Percentiles rank a stretch among this genome's conserved stretches.
Conservation (phyloP, 768 basidiomycete species). For the Cytidiella melzeri region DNA sequence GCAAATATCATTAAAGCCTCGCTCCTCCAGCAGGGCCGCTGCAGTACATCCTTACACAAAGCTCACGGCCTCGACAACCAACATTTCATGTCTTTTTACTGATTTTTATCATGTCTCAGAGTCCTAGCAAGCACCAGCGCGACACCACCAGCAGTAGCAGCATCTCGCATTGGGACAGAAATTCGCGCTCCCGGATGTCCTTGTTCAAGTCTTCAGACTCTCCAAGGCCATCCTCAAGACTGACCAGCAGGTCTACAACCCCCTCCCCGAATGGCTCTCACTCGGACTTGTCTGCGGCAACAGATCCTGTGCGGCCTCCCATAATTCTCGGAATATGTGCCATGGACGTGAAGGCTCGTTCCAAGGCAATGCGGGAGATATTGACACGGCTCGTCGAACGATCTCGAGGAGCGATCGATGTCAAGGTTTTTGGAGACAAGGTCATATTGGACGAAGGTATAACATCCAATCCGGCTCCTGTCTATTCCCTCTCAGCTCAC, state of each 20-base stretch:
- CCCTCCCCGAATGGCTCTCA: slow-evolving; percentile 67
- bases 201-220: slow-evolving; percentile 48
- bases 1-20: slow-evolving; percentile 5
- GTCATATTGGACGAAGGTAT: slow-evolving; percentile 96
- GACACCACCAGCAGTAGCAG: background rate
- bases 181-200: slow-evolving; percentile 36
- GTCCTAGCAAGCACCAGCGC: slow-evolving; percentile 1
- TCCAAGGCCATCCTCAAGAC: slow-evolving; percentile 49
- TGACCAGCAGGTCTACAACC: slow-evolving; percentile 61
- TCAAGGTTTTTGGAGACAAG: slow-evolving; percentile 99
- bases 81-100: background rate
- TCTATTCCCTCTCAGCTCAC: background rate
- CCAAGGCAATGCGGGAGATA: slow-evolving; percentile 95
- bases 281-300: slow-evolving; percentile 33
- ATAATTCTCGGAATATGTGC: slow-evolving; percentile 87
- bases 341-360: slow-evolving; percentile 94
- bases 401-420: slow-evolving; percentile 77
- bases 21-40: no score
- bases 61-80: no score
- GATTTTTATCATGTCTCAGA: slow-evolving; percentile 13
- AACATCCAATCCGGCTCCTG: slow-evolving; percentile 6
- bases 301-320: slow-evolving; percentile 38
- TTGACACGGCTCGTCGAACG: slow-evolving; percentile 83
- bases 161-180: slow-evolving; percentile 24
- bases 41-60: no score